phyloP scores from a whole-genome alignment of 2,329 filamentous ascomycete genomes.

The Talaromyces sp. region DNA sequence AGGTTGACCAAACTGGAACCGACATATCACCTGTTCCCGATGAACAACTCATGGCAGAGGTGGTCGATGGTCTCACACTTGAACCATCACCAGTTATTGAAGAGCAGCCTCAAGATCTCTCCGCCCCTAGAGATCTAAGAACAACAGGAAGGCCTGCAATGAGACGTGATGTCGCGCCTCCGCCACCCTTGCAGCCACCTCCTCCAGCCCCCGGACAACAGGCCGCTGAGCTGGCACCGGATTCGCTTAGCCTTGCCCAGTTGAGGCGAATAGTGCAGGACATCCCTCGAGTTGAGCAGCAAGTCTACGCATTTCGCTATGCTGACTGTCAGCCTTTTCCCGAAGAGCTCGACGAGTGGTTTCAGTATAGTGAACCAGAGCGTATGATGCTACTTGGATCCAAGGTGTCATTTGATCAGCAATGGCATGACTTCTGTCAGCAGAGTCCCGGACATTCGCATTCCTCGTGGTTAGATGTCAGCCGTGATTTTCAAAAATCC shows the following conservation, averaged over 20 bases:
- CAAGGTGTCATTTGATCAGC: conserved; percentile 70
- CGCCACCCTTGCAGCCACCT: conserved; percentile 42
- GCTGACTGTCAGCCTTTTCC: conserved; percentile 68
- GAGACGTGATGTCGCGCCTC: conserved; percentile 35
- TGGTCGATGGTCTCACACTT: conserved; percentile 34
- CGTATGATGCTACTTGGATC: conserved; percentile 72
- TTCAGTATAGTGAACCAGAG: conserved; percentile 84
- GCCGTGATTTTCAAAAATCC: conserved; percentile 45
- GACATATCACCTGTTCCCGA: conserved; percentile 43
- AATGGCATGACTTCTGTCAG: conserved; percentile 60
- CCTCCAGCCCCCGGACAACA: conserved; percentile 43
- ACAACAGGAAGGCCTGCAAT: conserved; percentile 30
- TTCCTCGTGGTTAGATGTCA: conserved; percentile 63
- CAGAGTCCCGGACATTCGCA: conserved; percentile 28
- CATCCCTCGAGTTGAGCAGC: conserved; percentile 64
- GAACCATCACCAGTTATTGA: conserved; percentile 23
- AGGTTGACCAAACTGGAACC: conserved; percentile 45
- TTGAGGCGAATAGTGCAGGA: conserved; percentile 69
- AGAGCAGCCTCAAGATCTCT: not conserved
- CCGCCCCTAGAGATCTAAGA: conserved; percentile 15
- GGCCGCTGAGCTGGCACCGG: conserved; percentile 41
- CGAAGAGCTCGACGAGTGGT: conserved; percentile 97
- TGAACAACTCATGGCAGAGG: conserved; percentile 39
- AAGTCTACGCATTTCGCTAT: conserved; percentile 82
- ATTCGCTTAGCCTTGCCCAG: conserved; percentile 73